These are phyloP conservation scores for Penicillium sp. DNA, from an alignment of 2,329 filamentous ascomycete species.

Conservation along the genomic window DNA sequence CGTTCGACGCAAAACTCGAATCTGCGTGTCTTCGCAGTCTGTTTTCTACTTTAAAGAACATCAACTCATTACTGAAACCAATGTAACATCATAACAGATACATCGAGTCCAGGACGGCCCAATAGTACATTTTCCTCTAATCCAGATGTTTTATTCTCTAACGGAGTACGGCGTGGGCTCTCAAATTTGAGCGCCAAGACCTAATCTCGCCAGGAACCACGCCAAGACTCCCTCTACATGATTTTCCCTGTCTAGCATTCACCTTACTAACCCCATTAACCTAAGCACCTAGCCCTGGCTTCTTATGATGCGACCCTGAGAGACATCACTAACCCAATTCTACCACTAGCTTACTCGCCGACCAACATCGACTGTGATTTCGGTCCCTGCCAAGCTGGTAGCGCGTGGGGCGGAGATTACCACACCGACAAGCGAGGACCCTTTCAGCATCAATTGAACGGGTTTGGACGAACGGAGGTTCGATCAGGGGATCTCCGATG, in stretches of 20 bases:
- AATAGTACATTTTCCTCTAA: too few relatives aligned
- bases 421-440: neutral
- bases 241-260: neutral
- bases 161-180: neutral
- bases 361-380: neutral
- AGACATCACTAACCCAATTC: neutral
- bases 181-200: neutral
- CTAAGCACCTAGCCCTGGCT: neutral
- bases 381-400: constrained; percentile 3
- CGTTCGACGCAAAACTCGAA: too few relatives aligned
- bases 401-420: neutral
- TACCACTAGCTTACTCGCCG: neutral
- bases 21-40: too few relatives aligned
- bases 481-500: neutral
- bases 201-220: neutral
- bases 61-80: too few relatives aligned
- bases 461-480: neutral
- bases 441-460: constrained; percentile 3
- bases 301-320: neutral
- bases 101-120: too few relatives aligned
- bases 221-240: neutral
- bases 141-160: too few relatives aligned
- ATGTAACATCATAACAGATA: too few relatives aligned
- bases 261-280: neutral
- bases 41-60: too few relatives aligned